A percentile compares a stretch with the other conserved stretches of the same genome.
Evolutionary conservation across 2,329 filamentous ascomycete genomes (phyloP).

Genomic region (Xylariales sp.): DNA sequence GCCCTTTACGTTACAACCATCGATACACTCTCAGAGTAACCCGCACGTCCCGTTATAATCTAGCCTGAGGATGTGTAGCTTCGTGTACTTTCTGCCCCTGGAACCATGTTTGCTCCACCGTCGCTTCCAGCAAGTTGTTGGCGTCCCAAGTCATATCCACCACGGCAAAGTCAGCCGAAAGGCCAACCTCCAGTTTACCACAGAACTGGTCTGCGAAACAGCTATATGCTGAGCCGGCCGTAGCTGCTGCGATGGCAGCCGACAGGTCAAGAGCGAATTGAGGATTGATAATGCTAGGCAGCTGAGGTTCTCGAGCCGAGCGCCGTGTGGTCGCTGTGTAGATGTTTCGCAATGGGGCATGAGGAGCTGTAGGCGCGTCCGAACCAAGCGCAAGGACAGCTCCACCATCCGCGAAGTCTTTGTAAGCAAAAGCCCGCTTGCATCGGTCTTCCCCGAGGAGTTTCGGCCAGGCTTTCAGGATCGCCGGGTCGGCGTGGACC

Average conservation of each 20-base stretch:
- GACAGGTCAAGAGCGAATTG: slow-evolving; percentile 35
- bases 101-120: slow-evolving; percentile 38
- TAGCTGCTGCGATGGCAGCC: slow-evolving; percentile 36
- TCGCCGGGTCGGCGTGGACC: slow-evolving; percentile 56
- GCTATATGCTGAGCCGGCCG: slow-evolving; percentile 37
- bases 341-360: slow-evolving; percentile 36
- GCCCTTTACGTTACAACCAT: no score
- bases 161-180: slow-evolving; percentile 42
- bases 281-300: slow-evolving; percentile 32
- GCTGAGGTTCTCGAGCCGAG: slow-evolving; percentile 34
- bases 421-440: slow-evolving; percentile 58
- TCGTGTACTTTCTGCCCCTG: slow-evolving; percentile 31
- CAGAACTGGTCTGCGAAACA: slow-evolving; percentile 38
- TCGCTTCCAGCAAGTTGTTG: slow-evolving; percentile 33
- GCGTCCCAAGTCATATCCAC: slow-evolving; percentile 37
- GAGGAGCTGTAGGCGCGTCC: slow-evolving; percentile 42
- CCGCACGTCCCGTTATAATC: no score
- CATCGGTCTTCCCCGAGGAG: slow-evolving; percentile 51
- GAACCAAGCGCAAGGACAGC: slow-evolving; percentile 39
- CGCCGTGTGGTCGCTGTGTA: slow-evolving; percentile 41
- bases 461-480: slow-evolving; percentile 55
- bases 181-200: slow-evolving; percentile 38
- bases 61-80: no score
- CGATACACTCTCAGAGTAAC: no score
- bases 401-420: slow-evolving; percentile 48